These are phyloP conservation scores for Endogone sp. DNA, from an alignment of 192 early-diverging fungal genomes.

Conservation along the genomic window DNA sequence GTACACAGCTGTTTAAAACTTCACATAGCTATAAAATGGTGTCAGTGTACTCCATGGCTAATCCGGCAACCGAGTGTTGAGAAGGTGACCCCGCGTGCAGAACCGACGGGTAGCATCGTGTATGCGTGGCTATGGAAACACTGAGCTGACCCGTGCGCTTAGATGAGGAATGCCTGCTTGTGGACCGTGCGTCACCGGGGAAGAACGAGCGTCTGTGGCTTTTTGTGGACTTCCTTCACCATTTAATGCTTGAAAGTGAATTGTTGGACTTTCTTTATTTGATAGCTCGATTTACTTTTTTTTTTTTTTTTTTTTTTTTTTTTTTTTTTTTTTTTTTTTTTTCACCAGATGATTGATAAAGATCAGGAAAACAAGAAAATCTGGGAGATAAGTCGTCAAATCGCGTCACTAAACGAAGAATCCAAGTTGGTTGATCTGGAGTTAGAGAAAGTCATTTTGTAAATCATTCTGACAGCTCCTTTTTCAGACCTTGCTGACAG, in stretches of 20 bases:
- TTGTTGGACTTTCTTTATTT: conserved; percentile 8
- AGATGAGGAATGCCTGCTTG: conserved; percentile 13
- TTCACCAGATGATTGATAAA: neutral
- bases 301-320: conserved; percentile 2
- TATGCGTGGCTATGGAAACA: conserved; percentile 16
- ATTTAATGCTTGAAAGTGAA: conserved; percentile 10
- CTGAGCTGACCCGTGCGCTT: conserved; percentile 8
- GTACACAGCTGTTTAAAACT: conserved; percentile 12
- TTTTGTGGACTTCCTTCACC: conserved; percentile 19
- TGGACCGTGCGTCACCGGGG: neutral
- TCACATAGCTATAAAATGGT: conserved; percentile 8
- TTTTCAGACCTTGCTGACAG: too few relatives aligned
- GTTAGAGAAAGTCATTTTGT: too few relatives aligned
- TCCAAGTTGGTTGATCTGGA: too few relatives aligned
- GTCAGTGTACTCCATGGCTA: conserved; percentile 13
- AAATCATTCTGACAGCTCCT: too few relatives aligned
- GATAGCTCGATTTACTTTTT: neutral
- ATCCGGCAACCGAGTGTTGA: conserved; percentile 16
- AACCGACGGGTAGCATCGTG: conserved; percentile 9
- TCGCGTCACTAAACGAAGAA: too few relatives aligned
- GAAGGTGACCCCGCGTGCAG: conserved; percentile 9
- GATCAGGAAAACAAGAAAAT: conserved; percentile 11
- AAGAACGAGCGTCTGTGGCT: conserved; percentile 12
- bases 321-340: conserved; percentile 1
- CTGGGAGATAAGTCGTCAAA: neutral